phyloP scores from a whole-genome alignment of 2,329 filamentous ascomycete species.

The Grosmannia serpens region DNA sequence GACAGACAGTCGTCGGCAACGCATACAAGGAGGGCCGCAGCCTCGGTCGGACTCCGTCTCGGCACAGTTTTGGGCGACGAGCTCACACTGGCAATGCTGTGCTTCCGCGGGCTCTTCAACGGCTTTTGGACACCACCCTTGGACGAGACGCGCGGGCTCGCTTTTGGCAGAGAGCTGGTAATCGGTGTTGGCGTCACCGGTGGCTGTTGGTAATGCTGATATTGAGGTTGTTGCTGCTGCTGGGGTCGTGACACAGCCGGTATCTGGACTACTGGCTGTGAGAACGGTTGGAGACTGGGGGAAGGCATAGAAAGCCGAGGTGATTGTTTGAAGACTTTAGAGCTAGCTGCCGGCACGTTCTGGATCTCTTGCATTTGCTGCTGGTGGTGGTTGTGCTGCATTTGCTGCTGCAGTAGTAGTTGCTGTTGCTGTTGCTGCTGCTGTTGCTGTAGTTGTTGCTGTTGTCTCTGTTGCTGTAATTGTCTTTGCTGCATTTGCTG shows the following conservation, averaged over 20 bases:
- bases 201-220: not conserved
- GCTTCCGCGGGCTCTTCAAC: constrained; percentile 11
- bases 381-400: constrained; percentile 8
- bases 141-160: constrained; percentile 10
- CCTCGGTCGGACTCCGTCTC: constrained; percentile 32
- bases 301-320: constrained; percentile 7
- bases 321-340: constrained; percentile 1
- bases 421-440: constrained; percentile 8
- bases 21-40: constrained; percentile 51
- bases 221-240: not conserved
- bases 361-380: constrained; percentile 8
- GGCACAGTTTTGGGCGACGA: constrained; percentile 24
- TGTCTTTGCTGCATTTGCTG: constrained; percentile 9
- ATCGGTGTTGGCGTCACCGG: constrained; percentile 9
- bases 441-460: not conserved
- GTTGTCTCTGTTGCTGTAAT: not conserved
- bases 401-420: constrained; percentile 9
- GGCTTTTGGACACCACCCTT: constrained; percentile 12
- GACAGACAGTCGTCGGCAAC: constrained; percentile 66
- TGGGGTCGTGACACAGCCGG: not conserved
- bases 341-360: not conserved
- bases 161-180: constrained; percentile 4
- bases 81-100: constrained; percentile 15
- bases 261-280: constrained; percentile 6
- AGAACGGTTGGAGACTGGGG: constrained; percentile 6